phyloP scores from a whole-genome alignment of 2,329 filamentous ascomycete species.

The Pezicula radicicola region DNA sequence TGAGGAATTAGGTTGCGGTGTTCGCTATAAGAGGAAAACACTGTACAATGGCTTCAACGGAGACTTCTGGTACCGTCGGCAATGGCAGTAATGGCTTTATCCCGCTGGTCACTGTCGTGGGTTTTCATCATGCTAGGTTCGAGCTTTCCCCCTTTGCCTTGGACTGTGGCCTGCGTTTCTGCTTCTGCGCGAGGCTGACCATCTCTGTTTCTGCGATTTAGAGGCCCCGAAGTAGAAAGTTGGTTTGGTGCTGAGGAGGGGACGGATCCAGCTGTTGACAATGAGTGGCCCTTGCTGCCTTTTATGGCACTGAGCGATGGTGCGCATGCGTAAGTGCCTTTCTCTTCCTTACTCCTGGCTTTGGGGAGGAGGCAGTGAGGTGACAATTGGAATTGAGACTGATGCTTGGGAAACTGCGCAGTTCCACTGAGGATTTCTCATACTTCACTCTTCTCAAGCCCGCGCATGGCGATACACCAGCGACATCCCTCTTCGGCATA shows the following conservation, averaged over 20 bases:
- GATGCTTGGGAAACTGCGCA: slow-evolving; percentile 30
- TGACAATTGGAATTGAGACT: slow-evolving; percentile 1
- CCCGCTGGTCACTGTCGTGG: slow-evolving; percentile 75
- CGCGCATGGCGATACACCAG: slow-evolving; percentile 48
- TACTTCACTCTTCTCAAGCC: slow-evolving; percentile 89
- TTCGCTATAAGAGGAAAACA: neutral
- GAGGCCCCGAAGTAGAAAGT: slow-evolving; percentile 87
- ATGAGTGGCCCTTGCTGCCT: slow-evolving; percentile 87
- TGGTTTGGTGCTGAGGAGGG: slow-evolving; percentile 81
- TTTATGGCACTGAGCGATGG: slow-evolving; percentile 98
- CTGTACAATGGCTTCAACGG: slow-evolving; percentile 15
- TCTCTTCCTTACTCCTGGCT: neutral
- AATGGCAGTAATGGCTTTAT: slow-evolving; percentile 43
- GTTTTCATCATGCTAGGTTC: slow-evolving; percentile 74
- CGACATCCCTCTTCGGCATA: slow-evolving; percentile 90
- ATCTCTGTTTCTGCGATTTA: slow-evolving; percentile 8
- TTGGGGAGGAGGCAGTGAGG: neutral
- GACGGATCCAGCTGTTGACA: slow-evolving; percentile 73
- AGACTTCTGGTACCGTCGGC: slow-evolving; percentile 3
- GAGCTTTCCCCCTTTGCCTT: slow-evolving; percentile 7
- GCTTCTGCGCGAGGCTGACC: slow-evolving; percentile 8
- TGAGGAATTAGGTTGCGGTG: neutral
- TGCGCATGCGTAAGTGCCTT: slow-evolving; percentile 73
- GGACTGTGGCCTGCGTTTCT: neutral
- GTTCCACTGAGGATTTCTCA: slow-evolving; percentile 91